Conservation (phyloP, 371 early-diverging fungal species). For the Zopfochytrium polystomum region DNA sequence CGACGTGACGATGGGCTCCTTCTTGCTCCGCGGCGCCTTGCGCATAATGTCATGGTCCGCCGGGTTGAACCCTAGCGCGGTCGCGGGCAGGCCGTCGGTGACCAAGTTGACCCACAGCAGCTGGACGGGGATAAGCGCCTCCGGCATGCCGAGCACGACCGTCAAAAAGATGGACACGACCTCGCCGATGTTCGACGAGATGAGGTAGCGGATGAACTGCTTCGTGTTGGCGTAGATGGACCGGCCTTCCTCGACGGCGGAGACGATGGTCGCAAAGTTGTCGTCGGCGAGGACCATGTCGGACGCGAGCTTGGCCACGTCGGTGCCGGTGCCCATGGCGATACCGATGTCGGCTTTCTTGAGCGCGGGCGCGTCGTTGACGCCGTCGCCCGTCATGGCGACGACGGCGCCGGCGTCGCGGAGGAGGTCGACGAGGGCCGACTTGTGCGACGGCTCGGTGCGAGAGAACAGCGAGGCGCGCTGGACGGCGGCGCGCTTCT, state of each 20-base stretch:
- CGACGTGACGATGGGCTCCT: too few relatives aligned
- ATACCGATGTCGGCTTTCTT: too few relatives aligned
- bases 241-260: constrained; percentile 96
- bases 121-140: constrained; percentile 95
- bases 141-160: constrained; percentile 88
- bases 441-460: constrained; percentile 93
- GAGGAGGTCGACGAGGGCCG: constrained; percentile 84
- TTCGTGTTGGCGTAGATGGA: constrained; percentile 95
- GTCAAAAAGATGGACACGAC: too few relatives aligned
- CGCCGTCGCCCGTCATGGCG: constrained; percentile 99
- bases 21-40: constrained; percentile 83
- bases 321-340: constrained; percentile 95
- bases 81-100: constrained; percentile 96
- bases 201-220: constrained; percentile 87
- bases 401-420: constrained; percentile 84
- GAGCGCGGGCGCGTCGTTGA: constrained; percentile 99
- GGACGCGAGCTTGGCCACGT: constrained; percentile 95
- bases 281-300: constrained; percentile 98
- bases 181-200: constrained; percentile 84
- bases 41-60: constrained; percentile 93
- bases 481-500: constrained; percentile 66
- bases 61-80: constrained; percentile 96
- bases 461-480: constrained; percentile 86
- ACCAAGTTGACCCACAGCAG: constrained; percentile 97
- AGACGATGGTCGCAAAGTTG: constrained; percentile 95